Percentiles rank a stretch among this genome's conserved stretches.
Evolutionary conservation across 495 filamentous ascomycete species (phyloP).

Genomic region (Cercophora sp.): DNA sequence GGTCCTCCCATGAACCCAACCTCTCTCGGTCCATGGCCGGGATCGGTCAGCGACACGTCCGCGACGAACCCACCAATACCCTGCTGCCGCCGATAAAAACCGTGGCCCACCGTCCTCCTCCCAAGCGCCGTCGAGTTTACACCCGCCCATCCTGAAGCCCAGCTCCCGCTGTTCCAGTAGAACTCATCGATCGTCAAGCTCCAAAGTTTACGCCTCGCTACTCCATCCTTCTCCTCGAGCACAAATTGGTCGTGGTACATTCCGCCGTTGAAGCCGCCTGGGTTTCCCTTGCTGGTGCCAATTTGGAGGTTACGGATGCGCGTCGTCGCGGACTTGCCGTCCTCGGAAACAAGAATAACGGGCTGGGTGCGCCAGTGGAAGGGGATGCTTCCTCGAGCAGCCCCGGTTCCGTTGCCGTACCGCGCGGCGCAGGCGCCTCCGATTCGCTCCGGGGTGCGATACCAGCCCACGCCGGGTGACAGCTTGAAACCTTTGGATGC

Average conservation of each 20-base stretch:
- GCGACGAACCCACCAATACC: conserved; percentile 10
- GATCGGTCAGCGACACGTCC: conserved; percentile 3
- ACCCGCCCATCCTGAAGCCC: conserved; percentile 15
- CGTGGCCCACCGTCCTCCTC: background rate
- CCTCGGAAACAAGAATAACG: conserved; percentile 16
- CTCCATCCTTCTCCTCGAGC: conserved; percentile 14
- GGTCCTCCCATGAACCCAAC: conserved; percentile 18
- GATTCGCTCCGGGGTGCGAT: conserved; percentile 13
- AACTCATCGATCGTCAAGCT: conserved; percentile 22
- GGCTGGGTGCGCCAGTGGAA: conserved; percentile 20
- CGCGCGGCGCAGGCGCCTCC: conserved; percentile 6
- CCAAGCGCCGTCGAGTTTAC: background rate
- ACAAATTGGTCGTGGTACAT: conserved; percentile 24
- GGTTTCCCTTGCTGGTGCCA: background rate
- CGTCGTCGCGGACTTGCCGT: conserved; percentile 14
- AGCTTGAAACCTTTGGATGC: conserved; percentile 14
- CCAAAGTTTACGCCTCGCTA: conserved; percentile 15
- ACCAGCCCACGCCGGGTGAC: conserved; percentile 20
- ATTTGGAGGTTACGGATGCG: conserved; percentile 15
- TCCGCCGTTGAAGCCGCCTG: conserved; percentile 12
- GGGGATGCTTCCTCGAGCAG: conserved; percentile 5
- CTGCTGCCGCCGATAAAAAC: background rate
- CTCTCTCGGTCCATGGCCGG: conserved; percentile 5
- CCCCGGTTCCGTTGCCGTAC: conserved; percentile 9
- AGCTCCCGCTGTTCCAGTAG: conserved; percentile 17